Percentiles rank a stretch among this genome's conserved stretches.
Conservation (phyloP, 257 asterid species). For the Solanum etuberosum region DNA sequence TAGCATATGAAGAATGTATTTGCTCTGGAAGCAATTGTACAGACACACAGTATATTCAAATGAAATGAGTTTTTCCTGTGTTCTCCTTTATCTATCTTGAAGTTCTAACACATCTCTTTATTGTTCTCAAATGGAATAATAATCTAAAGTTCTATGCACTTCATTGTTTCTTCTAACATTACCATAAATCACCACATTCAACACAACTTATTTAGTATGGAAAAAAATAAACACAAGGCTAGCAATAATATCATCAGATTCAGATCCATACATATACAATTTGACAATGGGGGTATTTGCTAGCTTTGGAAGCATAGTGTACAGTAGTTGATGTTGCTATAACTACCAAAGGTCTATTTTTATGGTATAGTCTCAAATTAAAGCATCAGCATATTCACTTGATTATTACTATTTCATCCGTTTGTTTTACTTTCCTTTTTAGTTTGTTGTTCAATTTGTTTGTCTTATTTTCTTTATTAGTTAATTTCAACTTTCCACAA, state of each 20-base stretch:
- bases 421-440: no score
- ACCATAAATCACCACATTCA: neutral
- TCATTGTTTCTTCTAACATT: neutral
- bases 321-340: neutral
- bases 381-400: neutral
- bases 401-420: neutral
- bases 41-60: neutral
- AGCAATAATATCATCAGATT: neutral
- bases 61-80: neutral
- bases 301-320: neutral
- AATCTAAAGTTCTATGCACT: neutral
- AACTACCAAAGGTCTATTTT: neutral
- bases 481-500: no score
- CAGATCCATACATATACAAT: neutral
- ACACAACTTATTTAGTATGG: neutral
- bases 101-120: neutral
- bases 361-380: neutral
- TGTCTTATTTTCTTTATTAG: no score
- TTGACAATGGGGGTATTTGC: neutral
- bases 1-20: constrained; percentile 12
- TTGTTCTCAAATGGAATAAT: neutral
- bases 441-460: no score
- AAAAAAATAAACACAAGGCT: neutral
- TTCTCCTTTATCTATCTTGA: neutral
- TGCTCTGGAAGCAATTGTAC: constrained; percentile 9